Evolutionary conservation across 805 yeast species (phyloP).

Genomic region (Metschnikowia lunata): DNA sequence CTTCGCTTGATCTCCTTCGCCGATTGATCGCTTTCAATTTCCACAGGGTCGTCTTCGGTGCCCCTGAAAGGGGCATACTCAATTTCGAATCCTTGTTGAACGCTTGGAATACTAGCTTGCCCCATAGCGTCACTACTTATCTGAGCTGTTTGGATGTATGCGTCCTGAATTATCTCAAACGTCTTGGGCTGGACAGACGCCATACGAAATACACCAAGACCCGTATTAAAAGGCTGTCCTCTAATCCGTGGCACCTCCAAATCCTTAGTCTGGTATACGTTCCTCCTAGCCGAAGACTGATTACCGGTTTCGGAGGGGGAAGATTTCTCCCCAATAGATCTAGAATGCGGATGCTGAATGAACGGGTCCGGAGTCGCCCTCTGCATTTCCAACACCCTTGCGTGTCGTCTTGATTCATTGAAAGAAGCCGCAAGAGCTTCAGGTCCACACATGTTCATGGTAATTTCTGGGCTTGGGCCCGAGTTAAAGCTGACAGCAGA

Average conservation of each 20-base stretch:
- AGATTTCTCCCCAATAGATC: not conserved
- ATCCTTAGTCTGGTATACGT: too few relatives aligned
- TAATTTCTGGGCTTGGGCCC: not conserved
- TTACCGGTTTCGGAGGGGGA: not conserved
- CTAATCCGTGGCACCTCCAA: not conserved
- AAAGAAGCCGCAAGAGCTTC: conserved; percentile 3
- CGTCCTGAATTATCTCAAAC: too few relatives aligned
- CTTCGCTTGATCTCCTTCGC: conserved; percentile 1
- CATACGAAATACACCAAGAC: not conserved
- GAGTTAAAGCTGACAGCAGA: not conserved
- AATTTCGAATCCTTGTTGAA: too few relatives aligned
- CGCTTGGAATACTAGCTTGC: not conserved
- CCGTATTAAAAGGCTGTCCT: not conserved
- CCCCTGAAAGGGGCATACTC: not conserved
- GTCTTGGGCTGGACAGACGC: not conserved
- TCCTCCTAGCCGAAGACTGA: not conserved
- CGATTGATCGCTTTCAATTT: conserved; percentile 6
- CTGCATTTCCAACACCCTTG: not conserved
- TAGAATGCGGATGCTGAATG: not conserved
- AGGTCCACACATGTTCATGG: conserved; percentile 5
- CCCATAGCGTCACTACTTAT: not conserved
- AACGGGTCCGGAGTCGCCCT: not conserved
- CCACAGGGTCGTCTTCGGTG: conserved; percentile 6
- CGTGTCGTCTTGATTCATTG: not conserved
- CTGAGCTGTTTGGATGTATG: not conserved